Conservation (phyloP, 106 monocot species). For the Triglochin maritima region DNA sequence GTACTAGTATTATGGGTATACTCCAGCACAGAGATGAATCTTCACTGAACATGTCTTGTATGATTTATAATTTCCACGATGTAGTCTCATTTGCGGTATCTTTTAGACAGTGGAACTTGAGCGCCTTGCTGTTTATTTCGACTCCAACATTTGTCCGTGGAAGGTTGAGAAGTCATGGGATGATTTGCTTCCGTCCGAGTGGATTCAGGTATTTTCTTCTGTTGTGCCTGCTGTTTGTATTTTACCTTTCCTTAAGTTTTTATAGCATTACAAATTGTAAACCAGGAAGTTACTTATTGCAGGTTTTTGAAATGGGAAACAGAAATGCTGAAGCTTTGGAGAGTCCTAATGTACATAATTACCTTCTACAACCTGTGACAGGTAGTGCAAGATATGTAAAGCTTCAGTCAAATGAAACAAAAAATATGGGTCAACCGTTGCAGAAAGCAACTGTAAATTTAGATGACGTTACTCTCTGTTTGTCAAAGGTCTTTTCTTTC, state of each 20-base stretch:
- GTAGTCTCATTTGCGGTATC: background rate
- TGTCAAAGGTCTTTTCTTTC: constrained; percentile 59
- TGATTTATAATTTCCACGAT: too few species aligned
- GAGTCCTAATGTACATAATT: constrained; percentile 47
- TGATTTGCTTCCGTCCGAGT: constrained; percentile 75
- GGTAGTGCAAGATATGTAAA: constrained; percentile 89
- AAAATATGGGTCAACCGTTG: constrained; percentile 48
- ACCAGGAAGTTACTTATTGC: background rate
- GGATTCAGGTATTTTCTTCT: constrained; percentile 57
- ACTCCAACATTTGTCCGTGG: constrained; percentile 87
- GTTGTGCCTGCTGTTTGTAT: background rate
- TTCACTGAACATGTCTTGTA: too few species aligned
- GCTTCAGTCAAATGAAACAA: constrained; percentile 47
- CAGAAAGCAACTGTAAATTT: constrained; percentile 74
- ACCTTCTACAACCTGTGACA: constrained; percentile 82
- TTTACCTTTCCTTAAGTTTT: background rate
- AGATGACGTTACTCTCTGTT: constrained; percentile 83
- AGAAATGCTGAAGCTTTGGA: constrained; percentile 14
- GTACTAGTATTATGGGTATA: too few species aligned
- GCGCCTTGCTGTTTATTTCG: constrained; percentile 84
- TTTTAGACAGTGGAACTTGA: constrained; percentile 92
- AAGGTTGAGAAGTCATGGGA: constrained; percentile 63
- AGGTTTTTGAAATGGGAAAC: constrained; percentile 70
- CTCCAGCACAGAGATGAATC: too few species aligned
- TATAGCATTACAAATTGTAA: background rate